Evolutionary conservation across 1,284 basidiomycete species (phyloP), one percentile per base, ranked within the genome.

Genomic region (Cutaneotrichosporon cutaneum): DNA sequence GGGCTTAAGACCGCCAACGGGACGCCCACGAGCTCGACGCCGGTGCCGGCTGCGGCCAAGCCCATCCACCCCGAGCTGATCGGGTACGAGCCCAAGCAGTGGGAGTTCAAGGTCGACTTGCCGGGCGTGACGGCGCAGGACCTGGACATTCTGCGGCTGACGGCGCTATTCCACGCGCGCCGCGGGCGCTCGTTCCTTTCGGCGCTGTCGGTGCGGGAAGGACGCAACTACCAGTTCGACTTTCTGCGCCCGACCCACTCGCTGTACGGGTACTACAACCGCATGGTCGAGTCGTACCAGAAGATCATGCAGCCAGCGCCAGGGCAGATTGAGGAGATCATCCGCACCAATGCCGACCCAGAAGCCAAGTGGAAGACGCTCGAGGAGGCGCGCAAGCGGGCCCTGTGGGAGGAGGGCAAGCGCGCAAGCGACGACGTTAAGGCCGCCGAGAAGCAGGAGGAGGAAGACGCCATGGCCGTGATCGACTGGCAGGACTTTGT

Each of bases 401-500:
- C 92, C 3, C 88, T 90, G 66, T 99, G 93, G 92, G 91, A 95
- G 75, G 85, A 85, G 66, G 84, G 87, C 69, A 88, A 90, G 74
- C 82, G 88, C 50, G 90, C 95, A 73, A 87, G 89, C 77, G 88
- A 92, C 67, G 90, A 92, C 81, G 90, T 89, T 75, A 85, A 88
- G 55, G 86, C 91, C 68, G 90, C 95, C 70, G 91, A 96, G 70
- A 87, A 90, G 67, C 94, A 98, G 76, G 90, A 77, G 60, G 77
- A 78, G 63, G 68, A 69, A 30, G 61, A 70, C 56, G 93, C 92
- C 10, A 94, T 97, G 74, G 90, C 92, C 53, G 91, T 94, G 75
- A 98, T 99, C 73, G 96, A 99, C 77, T 99, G 96, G 96, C 93
- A 99, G 74, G 96, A 99, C 80, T 99, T 98, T 81, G 92, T 94